Conservation (phyloP, 768 basidiomycete genomes). For the Punctularia strigosozonata region DNA sequence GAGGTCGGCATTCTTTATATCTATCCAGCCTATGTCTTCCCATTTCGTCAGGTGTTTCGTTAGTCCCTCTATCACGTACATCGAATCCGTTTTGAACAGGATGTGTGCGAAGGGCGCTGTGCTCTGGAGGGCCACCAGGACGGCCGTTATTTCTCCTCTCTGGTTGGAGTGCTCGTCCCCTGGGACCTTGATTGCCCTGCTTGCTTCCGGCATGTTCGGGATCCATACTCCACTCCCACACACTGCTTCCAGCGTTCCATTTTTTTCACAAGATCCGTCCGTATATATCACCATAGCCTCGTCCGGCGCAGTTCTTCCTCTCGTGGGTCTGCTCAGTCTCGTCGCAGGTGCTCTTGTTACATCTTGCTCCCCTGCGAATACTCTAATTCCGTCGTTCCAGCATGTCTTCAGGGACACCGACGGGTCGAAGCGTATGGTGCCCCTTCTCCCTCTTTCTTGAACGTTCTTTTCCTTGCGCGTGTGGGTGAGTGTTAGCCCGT, state of each 20-base stretch:
- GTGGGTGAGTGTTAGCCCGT: not conserved
- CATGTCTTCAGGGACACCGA: not conserved
- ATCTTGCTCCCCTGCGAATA: not conserved
- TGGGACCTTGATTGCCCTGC: not conserved
- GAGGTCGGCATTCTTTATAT: not conserved
- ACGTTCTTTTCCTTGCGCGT: not conserved
- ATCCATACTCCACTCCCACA: not conserved
- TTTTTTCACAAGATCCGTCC: not conserved
- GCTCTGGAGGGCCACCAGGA: constrained; percentile 2
- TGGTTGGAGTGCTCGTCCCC: constrained; percentile 9
- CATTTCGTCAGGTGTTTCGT: constrained; percentile 8
- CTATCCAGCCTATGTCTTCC: constrained; percentile 4
- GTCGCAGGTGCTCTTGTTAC: not conserved
- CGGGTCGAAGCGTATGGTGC: not conserved
- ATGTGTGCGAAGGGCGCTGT: constrained; percentile 2
- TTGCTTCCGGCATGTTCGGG: not conserved
- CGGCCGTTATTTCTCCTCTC: constrained; percentile 10
- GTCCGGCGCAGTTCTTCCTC: not conserved
- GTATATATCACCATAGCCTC: not conserved
- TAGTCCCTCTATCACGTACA: constrained; percentile 11
- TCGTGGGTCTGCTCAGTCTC: not conserved
- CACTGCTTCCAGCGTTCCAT: not conserved
- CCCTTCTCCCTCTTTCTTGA: not conserved
- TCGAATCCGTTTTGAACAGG: constrained; percentile 13
- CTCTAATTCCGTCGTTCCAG: not conserved